Base-by-base conservation (phyloP, 1,284 basidiomycete genomes). In the Somion occarium region DNA sequence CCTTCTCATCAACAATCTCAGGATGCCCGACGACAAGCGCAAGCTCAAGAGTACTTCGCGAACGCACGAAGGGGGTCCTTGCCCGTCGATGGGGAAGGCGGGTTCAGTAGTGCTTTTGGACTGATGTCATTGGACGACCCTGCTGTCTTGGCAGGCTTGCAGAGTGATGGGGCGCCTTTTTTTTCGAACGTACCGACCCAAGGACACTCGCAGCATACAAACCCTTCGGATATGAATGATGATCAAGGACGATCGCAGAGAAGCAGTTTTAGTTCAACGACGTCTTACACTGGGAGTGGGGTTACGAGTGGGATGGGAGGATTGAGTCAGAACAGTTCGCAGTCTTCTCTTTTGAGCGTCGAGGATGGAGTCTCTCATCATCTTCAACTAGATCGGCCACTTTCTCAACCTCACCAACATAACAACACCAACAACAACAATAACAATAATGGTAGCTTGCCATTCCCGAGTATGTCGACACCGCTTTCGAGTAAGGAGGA, bases 81-180 rank as follows among this genome's bases (percentile, higher is more conserved):
- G 30, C 42, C 42, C 23, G 19, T 22, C 3, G 42, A 43, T 39
- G 59, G 59, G 37, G 64, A 76, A 55, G 75, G 72, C 41, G 77
- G 78, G 2, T 82, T 88, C 61, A 82, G 79, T 2, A 78, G 74
- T 42, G 82, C 81, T 1, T 87, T 88, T 61, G 85, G 83, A 4
- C 73, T 83, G 48, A 79, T 88, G 82, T 79, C 78, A 20, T 73
- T 88, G 46, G 85, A 87, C 53, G 85, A 88, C 59, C 78, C 80
- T 2, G 76, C 75, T 52, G 80, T 82, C 7, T 69, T 86, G 26
- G 81, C 82, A 0, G 79, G 81, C 1, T 69, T 86, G 41, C 66
- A 79, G 2, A 64, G 62, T 13, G 80, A 83, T 53, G 76, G 73
- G 2, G 72, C 73, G 13, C 78, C 83, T 0, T 88, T 87, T 70